These are phyloP conservation scores for Schizochytrium sp. DNA, from an alignment of 108 stramenopile species.

Conservation along the genomic window DNA sequence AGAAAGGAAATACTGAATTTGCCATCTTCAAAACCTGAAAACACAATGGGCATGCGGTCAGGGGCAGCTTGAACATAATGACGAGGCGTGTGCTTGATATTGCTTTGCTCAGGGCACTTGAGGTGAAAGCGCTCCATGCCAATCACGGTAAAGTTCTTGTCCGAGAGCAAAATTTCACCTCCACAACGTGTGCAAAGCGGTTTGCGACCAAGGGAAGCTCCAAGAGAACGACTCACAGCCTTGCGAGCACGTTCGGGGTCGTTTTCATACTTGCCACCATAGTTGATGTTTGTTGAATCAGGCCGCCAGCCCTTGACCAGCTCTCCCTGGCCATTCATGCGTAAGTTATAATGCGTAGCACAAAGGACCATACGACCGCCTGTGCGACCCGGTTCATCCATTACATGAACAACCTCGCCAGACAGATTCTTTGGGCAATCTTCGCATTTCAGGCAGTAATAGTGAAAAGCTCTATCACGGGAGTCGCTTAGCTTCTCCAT, in stretches of 20 bases:
- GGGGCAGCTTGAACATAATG: conserved; percentile 32
- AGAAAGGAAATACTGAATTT: conserved; percentile 34
- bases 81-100: conserved; percentile 51
- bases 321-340: neutral
- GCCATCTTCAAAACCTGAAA: neutral
- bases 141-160: conserved; percentile 59
- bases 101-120: conserved; percentile 12
- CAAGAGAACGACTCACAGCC: conserved; percentile 2
- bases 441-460: conserved; percentile 47
- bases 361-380: conserved; percentile 25
- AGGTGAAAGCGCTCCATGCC: conserved; percentile 54
- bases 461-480: conserved; percentile 25
- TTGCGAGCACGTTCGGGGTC: conserved; percentile 48
- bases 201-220: conserved; percentile 7
- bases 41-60: conserved; percentile 32
- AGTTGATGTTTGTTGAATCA: conserved; percentile 18
- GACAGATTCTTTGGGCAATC: conserved; percentile 33
- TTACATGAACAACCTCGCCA: conserved; percentile 17
- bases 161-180: conserved; percentile 46
- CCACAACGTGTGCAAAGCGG: conserved; percentile 55
- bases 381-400: neutral
- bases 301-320: conserved; percentile 59
- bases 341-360: conserved; percentile 45
- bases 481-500: conserved; percentile 61
- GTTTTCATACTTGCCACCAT: conserved; percentile 32